Conservation (phyloP, 2,329 filamentous ascomycete genomes). For the Ilyonectria mors-panacis region DNA sequence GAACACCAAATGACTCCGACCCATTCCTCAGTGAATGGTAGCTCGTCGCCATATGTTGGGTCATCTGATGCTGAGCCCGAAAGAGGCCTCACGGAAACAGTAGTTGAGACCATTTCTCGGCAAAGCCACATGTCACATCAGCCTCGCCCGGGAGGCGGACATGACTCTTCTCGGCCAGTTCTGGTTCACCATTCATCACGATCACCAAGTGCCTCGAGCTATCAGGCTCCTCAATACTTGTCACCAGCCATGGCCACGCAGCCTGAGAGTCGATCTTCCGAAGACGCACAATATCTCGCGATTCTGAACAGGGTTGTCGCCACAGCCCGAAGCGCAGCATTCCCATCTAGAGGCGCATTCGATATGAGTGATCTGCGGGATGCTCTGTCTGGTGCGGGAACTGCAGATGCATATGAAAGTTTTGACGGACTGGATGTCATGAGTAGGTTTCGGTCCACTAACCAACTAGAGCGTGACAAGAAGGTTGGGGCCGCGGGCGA, state of each 20-base stretch:
- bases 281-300: constrained; percentile 21
- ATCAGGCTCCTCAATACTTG: constrained; percentile 8
- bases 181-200: constrained; percentile 1
- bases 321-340: constrained; percentile 27
- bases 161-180: constrained; percentile 3
- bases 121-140: constrained; percentile 18
- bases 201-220: constrained; percentile 8
- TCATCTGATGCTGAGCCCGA: not conserved
- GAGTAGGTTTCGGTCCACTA: constrained; percentile 16
- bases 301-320: constrained; percentile 29
- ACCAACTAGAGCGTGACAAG: constrained; percentile 32
- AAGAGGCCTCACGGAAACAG: constrained; percentile 11
- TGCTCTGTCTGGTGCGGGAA: constrained; percentile 4
- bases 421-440: constrained; percentile 38
- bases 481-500: constrained; percentile 45
- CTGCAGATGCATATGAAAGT: constrained; percentile 3
- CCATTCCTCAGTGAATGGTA: constrained; percentile 5
- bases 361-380: constrained; percentile 28
- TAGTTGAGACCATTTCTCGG: constrained; percentile 9
- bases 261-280: not conserved
- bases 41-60: not conserved
- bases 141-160: not conserved
- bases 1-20: constrained; percentile 20
- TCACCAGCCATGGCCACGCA: not conserved
- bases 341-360: constrained; percentile 30